Evolutionary conservation across 345 rosid species (phyloP), one percentile per base, ranked within the genome.

Genomic region (Theobroma cacao): DNA sequence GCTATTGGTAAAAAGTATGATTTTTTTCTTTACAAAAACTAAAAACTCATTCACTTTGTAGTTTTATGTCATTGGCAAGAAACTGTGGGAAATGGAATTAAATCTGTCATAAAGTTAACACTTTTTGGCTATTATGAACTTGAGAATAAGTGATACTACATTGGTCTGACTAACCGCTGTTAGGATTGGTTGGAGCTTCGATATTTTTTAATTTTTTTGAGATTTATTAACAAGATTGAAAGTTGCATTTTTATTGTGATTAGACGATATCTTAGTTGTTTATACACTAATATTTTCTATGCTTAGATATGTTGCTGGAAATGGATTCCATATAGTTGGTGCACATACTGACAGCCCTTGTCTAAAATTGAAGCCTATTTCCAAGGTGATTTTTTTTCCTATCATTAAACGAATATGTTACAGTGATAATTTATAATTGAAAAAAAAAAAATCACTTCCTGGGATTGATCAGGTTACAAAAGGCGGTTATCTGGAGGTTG

Each of bases 331-430:
- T 79, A 84, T 92, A 6, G 84, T 96, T 0, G 98, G 99, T 60
- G 99, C 98, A 11, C 99, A 96, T 68, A 92, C 98, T 20, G 99
- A 96, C 74, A 96, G 99, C 83, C 99, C 99, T 82, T 96, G 99
- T 78, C 60, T 94, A 40, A 96, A 94, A 82, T 78, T 96, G 79
- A 96, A 96, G 89, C 99, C 99, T 72, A 86, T 96, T 75, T 87
- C 99, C 66, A 91, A 91, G 99, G 98, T 94, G 36, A 71, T 38
- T 10, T 45, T 11, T 31, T 30, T 4, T 61, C 60, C 18, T 34
- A 22, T 41, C 26, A 74, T 2, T 41, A n/a, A 47, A 62, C 34
- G 48, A 48, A 18, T 48, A 31, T 48, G 47, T n/a, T 34, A 5
- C 4, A 1, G 13, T 13, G 1, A 9, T 33, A 26, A n/a, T 48